Evolutionary conservation across 768 basidiomycete genomes (phyloP), one percentile per base, ranked within the genome.

Genomic region (Pholiota conissans): DNA sequence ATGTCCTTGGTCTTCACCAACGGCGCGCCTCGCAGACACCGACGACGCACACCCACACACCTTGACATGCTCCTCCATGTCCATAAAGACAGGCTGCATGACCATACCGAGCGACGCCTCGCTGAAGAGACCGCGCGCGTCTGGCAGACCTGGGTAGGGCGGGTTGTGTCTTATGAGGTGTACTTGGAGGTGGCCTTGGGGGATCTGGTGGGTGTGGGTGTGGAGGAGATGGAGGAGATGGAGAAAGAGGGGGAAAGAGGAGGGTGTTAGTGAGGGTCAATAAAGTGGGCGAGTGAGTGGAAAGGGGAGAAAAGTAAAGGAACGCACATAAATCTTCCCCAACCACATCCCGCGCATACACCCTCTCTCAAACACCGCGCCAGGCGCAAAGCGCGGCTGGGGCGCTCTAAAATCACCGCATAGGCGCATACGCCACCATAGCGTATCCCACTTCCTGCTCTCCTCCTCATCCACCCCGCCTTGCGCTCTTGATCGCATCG

Each of bases 241-340:
- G 4, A 30, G 6, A 49, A 32, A 24, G n/a, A 35, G n/a, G 10
- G 39, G 42, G 29, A 46, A 52, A 24, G 35, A 10, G 20, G 20
- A n/a, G n/a, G n/a, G n/a, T n/a, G n/a, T n/a, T n/a, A n/a, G n/a
- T n/a, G n/a, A n/a, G n/a, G n/a, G n/a, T n/a, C n/a, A n/a, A n/a
- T n/a, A n/a, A 34, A 26, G 37, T n/a, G 26, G 30, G 16, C 45
- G 22, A 27, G 26, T 30, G 22, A 13, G n/a, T 3, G 39, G 20
- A 49, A 22, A 56, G 52, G 13, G 24, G 52, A 27, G 29, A 46
- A 42, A 53, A 57, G 49, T 34, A 57, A 42, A 52, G 35, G 20
- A 5, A 79, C 85, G 57, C 52, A 89, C 87, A 54, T 84, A 71
- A 69, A 87, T 77, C 18, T 83, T 74, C 3, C 89, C 89, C 57